Evolutionary conservation across 2,329 filamentous ascomycete genomes (phyloP).

Genomic region (Alternaria rosae): DNA sequence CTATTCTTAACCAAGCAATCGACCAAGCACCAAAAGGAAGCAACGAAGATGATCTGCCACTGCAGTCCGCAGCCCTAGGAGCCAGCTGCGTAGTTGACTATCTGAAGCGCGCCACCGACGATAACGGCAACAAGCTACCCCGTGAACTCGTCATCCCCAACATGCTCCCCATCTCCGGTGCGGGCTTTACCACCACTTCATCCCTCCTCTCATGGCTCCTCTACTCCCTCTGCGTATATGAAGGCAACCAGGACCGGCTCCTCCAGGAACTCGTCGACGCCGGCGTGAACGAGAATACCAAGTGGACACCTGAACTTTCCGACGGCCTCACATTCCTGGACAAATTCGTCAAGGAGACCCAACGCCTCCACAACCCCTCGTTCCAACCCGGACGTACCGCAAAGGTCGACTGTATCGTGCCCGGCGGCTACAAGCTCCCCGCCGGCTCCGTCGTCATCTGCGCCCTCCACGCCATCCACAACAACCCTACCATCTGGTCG

Average conservation of each 20-base stretch:
- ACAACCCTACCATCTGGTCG: slow-evolving; percentile 65
- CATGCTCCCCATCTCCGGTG: slow-evolving; percentile 16
- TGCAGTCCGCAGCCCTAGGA: slow-evolving; percentile 48
- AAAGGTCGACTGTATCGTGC: slow-evolving; percentile 63
- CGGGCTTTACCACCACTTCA: slow-evolving; percentile 31
- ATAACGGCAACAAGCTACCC: slow-evolving; percentile 31
- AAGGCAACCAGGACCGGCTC: slow-evolving; percentile 27
- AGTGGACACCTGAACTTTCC: slow-evolving; percentile 26
- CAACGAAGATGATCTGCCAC: slow-evolving; percentile 23
- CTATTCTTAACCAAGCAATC: slow-evolving; percentile 13
- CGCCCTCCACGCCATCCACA: slow-evolving; percentile 56
- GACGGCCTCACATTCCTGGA: slow-evolving; percentile 29
- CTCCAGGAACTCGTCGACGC: slow-evolving; percentile 31
- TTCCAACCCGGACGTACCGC: slow-evolving; percentile 62
- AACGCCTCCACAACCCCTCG: slow-evolving; percentile 29
- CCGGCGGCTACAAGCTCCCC: slow-evolving; percentile 65
- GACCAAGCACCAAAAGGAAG: slow-evolving; percentile 17
- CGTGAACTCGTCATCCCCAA: slow-evolving; percentile 22
- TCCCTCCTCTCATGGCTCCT: slow-evolving; percentile 32
- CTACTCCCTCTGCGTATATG: slow-evolving; percentile 26
- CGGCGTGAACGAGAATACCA: slow-evolving; percentile 24
- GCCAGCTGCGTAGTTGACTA: slow-evolving; percentile 38
- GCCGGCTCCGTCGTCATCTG: slow-evolving; percentile 62
- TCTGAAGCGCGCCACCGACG: slow-evolving; percentile 29
- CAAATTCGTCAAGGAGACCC: slow-evolving; percentile 33